Base-by-base conservation (phyloP, 2,329 filamentous ascomycete species). In the Epichloe hybrida region DNA sequence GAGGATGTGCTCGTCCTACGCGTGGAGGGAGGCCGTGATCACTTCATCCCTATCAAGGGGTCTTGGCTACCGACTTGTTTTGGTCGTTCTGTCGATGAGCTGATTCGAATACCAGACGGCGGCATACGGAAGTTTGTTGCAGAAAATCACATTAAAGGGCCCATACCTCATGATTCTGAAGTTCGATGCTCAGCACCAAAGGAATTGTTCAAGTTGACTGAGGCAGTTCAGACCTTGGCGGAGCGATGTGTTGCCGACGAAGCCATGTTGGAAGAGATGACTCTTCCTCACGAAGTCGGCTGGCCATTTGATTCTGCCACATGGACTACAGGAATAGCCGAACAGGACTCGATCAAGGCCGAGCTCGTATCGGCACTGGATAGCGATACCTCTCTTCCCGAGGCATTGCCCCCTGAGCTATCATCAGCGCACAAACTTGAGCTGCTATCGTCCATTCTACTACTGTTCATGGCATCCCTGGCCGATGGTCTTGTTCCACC, bases 1-100 rank as follows among this genome's bases (percentile, higher is more conserved):
- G 91, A 97, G 55, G 89, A 97, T 56, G 83, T 98, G 3, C 72
- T 98, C 7, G 84, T 98, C 2, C 74, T 98, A 8, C 82, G 89
- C 1, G 86, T 98, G 5, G 76, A 81, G 11, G 80, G 84, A 49
- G 94, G 94, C 0, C 79, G 89, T 46, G 93, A 98, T 59, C 86
- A 97, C 62, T 98, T 98, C 62, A 80, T 98, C 39, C 84, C 89
- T 0, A 73, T 95, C 0, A 81, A 79, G 23, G 93, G 79, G 0
- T 72, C 69, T 1, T 98, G 93, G 91, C 71, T 84, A 3, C 85
- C 86, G 8, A 88, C 88, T 0, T 86, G 83, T 58, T 86, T 97
- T 46, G 88, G 87, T 0, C 81, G 88, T 38, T 90, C 86, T 0
- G 76, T 98, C n/a, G 84, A 90, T 53, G 90, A 95, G 60, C 75